phyloP scores from a whole-genome alignment of 169 alveolate genomes.

The Besnoitia besnoiti region DNA sequence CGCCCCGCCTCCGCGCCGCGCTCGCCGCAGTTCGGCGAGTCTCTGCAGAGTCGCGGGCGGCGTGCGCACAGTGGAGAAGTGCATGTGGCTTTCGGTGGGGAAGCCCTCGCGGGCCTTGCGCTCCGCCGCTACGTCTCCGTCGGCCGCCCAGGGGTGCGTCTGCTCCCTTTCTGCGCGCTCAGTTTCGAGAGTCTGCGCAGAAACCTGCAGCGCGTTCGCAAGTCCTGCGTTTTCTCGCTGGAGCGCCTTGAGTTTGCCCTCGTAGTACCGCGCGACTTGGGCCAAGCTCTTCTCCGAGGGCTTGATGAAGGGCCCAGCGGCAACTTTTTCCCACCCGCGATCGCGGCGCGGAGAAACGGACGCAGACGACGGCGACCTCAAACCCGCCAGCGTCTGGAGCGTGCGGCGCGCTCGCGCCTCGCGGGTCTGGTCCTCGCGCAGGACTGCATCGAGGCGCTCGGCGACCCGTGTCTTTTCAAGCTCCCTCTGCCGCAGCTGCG shows the following conservation, averaged over 20 bases:
- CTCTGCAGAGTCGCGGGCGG: not conserved
- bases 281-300: not conserved
- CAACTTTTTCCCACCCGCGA: not conserved
- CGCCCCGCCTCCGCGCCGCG: not conserved
- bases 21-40: not conserved
- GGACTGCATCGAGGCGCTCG: not conserved
- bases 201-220: not conserved
- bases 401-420: slow-evolving; percentile 21
- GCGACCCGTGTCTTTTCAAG: not conserved
- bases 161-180: not conserved
- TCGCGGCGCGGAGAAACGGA: not conserved
- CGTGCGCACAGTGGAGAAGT: not conserved
- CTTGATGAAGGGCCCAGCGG: not conserved
- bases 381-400: not conserved
- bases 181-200: not conserved
- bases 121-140: not conserved
- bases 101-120: not conserved
- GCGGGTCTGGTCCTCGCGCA: not conserved
- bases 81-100: not conserved
- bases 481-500: not conserved
- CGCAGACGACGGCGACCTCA: not conserved
- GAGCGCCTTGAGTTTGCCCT: not conserved
- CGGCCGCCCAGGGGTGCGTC: not conserved
- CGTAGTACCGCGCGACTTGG: slow-evolving; percentile 22
- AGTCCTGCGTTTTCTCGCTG: not conserved